These are phyloP conservation scores for Serpula lacrymans DNA, from an alignment of 768 basidiomycete species.

Conservation along the genomic window DNA sequence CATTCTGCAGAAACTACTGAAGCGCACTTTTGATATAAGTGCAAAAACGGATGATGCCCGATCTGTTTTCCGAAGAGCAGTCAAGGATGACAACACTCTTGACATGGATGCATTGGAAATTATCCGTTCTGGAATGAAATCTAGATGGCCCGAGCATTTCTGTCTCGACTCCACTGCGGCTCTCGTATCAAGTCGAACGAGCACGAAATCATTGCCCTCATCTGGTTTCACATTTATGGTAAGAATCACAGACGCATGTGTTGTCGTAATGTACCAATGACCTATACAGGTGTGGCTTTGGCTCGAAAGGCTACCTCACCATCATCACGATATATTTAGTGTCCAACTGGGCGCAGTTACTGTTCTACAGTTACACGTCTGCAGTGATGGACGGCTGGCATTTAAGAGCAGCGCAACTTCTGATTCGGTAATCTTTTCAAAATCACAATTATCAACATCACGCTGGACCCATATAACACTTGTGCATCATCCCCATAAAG, in stretches of 20 bases:
- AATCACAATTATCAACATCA: slow-evolving; percentile 45
- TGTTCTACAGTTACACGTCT: slow-evolving; percentile 45
- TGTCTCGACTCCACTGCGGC: slow-evolving; percentile 58
- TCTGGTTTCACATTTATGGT: slow-evolving; percentile 77
- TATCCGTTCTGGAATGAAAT: slow-evolving; percentile 66
- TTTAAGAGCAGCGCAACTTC: slow-evolving; percentile 38
- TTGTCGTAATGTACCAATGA: background rate
- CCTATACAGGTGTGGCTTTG: slow-evolving; percentile 44
- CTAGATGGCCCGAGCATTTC: slow-evolving; percentile 77
- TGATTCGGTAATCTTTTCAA: slow-evolving; percentile 40
- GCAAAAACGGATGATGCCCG: slow-evolving; percentile 63
- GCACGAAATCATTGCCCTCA: slow-evolving; percentile 49
- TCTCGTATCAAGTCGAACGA: slow-evolving; percentile 46
- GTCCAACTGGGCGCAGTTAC: slow-evolving; percentile 26
- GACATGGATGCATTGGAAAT: slow-evolving; percentile 68
- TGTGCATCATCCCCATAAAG: slow-evolving; percentile 59
- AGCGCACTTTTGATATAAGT: slow-evolving; percentile 74
- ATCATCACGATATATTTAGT: slow-evolving; percentile 33
- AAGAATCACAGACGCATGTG: slow-evolving; percentile 5
- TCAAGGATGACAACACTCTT: slow-evolving; percentile 46
- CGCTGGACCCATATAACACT: slow-evolving; percentile 75
- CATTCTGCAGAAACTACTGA: slow-evolving; percentile 57
- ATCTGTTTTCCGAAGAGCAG: slow-evolving; percentile 55
- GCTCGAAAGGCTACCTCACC: slow-evolving; percentile 40
- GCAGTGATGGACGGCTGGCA: slow-evolving; percentile 55